A percentile compares a stretch with the other conserved stretches of the same genome.
phyloP scores from a whole-genome alignment of 1,284 basidiomycete species.

The Trichosporon inkin region DNA sequence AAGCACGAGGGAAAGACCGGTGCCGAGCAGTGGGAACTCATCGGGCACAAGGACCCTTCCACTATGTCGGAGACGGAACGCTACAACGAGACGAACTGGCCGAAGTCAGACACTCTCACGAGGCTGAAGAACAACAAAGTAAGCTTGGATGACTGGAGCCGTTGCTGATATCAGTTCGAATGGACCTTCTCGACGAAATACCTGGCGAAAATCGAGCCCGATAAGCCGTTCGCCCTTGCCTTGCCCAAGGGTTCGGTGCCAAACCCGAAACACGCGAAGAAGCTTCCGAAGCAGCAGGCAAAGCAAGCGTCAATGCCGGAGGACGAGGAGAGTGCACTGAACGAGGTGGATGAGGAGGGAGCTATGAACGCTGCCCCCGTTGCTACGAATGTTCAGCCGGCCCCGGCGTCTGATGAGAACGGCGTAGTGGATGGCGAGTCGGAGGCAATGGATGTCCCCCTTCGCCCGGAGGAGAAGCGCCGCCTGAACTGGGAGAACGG shows the following conservation, averaged over 20 bases:
- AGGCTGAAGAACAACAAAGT: slow-evolving; percentile 66
- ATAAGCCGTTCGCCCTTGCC: slow-evolving; percentile 45
- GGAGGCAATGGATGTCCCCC: slow-evolving; percentile 50
- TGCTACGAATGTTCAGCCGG: slow-evolving; percentile 7
- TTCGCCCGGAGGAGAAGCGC: slow-evolving; percentile 77
- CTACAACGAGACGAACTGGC: slow-evolving; percentile 72
- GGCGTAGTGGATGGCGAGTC: slow-evolving; percentile 37
- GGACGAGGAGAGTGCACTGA: slow-evolving; percentile 37
- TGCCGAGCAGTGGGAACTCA: slow-evolving; percentile 44
- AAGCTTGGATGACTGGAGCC: slow-evolving; percentile 14
- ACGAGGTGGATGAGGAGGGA: slow-evolving; percentile 34
- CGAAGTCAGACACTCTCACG: slow-evolving; percentile 59
- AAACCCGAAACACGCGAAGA: slow-evolving; percentile 18
- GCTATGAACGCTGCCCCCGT: slow-evolving; percentile 23
- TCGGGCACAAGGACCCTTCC: slow-evolving; percentile 31
- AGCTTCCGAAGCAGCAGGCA: slow-evolving; percentile 4
- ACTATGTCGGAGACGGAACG: slow-evolving; percentile 3
- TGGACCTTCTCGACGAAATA: slow-evolving; percentile 69
- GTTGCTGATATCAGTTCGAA: slow-evolving; percentile 49
- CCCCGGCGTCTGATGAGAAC: slow-evolving; percentile 31
- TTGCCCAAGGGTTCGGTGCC: slow-evolving; percentile 10
- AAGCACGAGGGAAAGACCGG: slow-evolving; percentile 15
- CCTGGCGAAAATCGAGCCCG: slow-evolving; percentile 57
- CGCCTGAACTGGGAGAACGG: slow-evolving; percentile 80
- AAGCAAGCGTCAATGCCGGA: slow-evolving; percentile 38